These are phyloP conservation scores for Pseudocercospora vitis DNA, from an alignment of 2,329 filamentous ascomycete species.

Conservation along the genomic window DNA sequence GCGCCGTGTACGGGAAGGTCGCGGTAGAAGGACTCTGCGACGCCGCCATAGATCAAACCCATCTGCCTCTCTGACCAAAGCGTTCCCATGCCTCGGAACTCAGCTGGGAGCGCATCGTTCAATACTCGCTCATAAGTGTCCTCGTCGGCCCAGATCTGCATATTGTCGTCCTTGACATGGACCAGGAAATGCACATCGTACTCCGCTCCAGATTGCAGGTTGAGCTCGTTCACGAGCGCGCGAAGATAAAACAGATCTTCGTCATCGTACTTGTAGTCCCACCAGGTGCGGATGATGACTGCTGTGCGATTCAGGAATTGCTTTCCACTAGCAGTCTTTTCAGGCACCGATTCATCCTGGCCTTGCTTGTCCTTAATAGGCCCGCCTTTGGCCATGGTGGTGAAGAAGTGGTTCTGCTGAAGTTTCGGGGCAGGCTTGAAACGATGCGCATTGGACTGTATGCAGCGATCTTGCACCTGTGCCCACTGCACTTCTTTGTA, in stretches of 20 bases:
- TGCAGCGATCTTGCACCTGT: conserved; percentile 72
- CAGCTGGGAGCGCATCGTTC: conserved; percentile 47
- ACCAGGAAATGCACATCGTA: conserved; percentile 81
- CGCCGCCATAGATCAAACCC: conserved; percentile 54
- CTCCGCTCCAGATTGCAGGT: conserved; percentile 74
- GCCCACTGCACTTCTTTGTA: conserved; percentile 77
- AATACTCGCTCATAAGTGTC: conserved; percentile 68
- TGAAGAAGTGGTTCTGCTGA: conserved; percentile 41
- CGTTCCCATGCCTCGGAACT: conserved; percentile 55
- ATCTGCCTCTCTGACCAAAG: conserved; percentile 56
- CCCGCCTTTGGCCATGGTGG: conserved; percentile 40
- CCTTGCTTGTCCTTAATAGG: conserved; percentile 28
- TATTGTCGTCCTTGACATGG: conserved; percentile 76
- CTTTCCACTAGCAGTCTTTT: conserved; percentile 22
- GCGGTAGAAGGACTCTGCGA: conserved; percentile 52
- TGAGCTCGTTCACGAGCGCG: conserved; percentile 75
- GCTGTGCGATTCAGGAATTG: conserved; percentile 63
- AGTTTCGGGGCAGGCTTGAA: conserved; percentile 53
- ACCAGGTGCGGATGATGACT: conserved; percentile 79
- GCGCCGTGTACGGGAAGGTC: conserved; percentile 68
- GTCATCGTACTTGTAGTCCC: conserved; percentile 73
- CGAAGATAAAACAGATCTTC: conserved; percentile 82
- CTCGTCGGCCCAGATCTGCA: conserved; percentile 79
- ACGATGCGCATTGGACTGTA: conserved; percentile 66
- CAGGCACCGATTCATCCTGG: conserved; percentile 17